Evolutionary conservation across 176 grass and related monocot genomes (phyloP).

Genomic region (Zea mays): DNA sequence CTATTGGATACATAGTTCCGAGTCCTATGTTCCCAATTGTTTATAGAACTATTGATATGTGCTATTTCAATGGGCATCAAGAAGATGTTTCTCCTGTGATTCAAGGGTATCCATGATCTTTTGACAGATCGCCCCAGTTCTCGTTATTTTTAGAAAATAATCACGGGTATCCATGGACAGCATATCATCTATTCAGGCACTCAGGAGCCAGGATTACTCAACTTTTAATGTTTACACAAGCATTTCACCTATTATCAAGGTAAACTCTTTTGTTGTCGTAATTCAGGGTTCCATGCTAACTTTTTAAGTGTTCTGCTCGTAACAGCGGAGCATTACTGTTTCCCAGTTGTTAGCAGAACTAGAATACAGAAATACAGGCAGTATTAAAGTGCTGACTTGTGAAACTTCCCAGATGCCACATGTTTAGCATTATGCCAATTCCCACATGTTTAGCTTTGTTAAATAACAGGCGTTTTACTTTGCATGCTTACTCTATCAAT

Average conservation of each 20-base stretch:
- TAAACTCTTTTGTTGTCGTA: conserved; percentile 26
- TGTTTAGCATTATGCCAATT: neutral
- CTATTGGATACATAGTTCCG: conserved; percentile 57
- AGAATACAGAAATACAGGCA: neutral
- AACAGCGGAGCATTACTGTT: conserved; percentile 3
- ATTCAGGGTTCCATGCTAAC: neutral
- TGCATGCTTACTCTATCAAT: neutral
- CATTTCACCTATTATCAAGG: conserved; percentile 24
- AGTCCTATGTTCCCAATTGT: conserved; percentile 17
- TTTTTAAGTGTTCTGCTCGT: conserved; percentile 8
- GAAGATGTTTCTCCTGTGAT: conserved; percentile 16
- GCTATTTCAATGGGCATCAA: conserved; percentile 14
- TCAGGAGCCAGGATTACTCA: neutral
- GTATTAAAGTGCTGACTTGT: neutral
- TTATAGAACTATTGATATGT: conserved; percentile 22
- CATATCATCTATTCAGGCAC: conserved; percentile 7
- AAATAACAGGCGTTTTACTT: neutral
- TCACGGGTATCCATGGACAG: neutral
- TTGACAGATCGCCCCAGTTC: conserved; percentile 27
- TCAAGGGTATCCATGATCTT: neutral
- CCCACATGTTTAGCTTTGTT: neutral
- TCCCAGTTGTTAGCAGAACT: neutral
- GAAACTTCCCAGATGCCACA: neutral
- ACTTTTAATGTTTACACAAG: neutral
- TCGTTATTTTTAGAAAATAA: conserved; percentile 28